Percentiles rank a stretch among this genome's conserved stretches.
Conservation (phyloP, 2,329 filamentous ascomycete genomes). For the Claviceps maximensis region DNA sequence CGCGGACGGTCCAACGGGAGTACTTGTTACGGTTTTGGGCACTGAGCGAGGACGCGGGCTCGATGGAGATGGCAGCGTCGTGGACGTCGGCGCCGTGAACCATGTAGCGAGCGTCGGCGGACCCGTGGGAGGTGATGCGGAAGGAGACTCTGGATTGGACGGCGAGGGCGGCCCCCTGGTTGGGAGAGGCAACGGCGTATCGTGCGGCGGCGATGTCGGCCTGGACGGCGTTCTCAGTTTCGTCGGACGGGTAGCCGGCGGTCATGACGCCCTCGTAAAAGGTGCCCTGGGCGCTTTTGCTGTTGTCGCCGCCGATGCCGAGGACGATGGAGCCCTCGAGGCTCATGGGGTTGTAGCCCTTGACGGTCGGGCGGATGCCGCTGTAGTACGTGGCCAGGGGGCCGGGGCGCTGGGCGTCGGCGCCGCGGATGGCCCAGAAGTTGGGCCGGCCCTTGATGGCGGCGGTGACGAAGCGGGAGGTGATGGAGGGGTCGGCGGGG, state of each 20-base stretch:
- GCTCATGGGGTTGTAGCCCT: conserved; percentile 42
- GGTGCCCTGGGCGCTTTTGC: conserved; percentile 43
- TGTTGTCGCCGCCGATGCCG: conserved; percentile 60
- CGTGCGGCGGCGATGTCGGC: conserved; percentile 37
- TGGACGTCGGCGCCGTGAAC: conserved; percentile 27
- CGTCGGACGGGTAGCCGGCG: conserved; percentile 45
- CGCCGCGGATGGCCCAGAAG: conserved; percentile 47
- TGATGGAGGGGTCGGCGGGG: conserved; percentile 36
- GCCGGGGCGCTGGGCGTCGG: conserved; percentile 36
- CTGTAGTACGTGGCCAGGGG: conserved; percentile 44
- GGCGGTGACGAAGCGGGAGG: conserved; percentile 42
- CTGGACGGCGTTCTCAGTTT: conserved; percentile 43
- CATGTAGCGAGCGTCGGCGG: conserved; percentile 38
- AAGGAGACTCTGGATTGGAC: conserved; percentile 39
- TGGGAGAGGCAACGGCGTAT: conserved; percentile 22
- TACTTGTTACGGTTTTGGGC: conserved; percentile 33
- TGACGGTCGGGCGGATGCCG: conserved; percentile 34
- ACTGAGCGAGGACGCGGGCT: conserved; percentile 39
- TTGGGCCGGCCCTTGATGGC: conserved; percentile 42
- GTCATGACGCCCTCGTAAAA: conserved; percentile 57
- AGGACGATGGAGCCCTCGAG: conserved; percentile 55
- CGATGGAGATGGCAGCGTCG: conserved; percentile 36
- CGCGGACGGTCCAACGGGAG: conserved; percentile 39
- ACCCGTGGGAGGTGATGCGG: conserved; percentile 41
- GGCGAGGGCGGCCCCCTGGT: conserved; percentile 31